These are phyloP conservation scores for Ceratocystis smalleyi DNA, from an alignment of 2,329 filamentous ascomycete genomes.

Conservation along the genomic window DNA sequence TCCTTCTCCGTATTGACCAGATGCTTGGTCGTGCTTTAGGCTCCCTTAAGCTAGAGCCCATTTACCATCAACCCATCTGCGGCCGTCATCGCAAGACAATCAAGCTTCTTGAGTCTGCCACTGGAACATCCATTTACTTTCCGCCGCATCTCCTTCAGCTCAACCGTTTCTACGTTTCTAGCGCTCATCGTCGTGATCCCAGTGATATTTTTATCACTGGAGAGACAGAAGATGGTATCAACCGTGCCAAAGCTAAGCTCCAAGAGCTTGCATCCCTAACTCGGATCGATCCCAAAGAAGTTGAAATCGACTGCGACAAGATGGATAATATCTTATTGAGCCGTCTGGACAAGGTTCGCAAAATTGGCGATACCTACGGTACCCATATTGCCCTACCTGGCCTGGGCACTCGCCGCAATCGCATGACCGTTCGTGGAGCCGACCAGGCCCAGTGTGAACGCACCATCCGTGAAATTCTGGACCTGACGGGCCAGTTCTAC, in stretches of 20 bases:
- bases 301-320: conserved; percentile 76
- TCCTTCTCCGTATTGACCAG: conserved; percentile 94
- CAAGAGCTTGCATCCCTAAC: conserved; percentile 69
- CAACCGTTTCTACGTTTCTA: conserved; percentile 75
- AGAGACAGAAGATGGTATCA: conserved; percentile 67
- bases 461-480: conserved; percentile 91
- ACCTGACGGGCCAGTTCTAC: conserved; percentile 93
- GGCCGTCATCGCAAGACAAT: conserved; percentile 93
- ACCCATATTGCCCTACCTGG: conserved; percentile 87
- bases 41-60: conserved; percentile 64
- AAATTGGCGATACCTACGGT: conserved; percentile 93
- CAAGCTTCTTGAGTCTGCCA: conserved; percentile 90
- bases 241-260: conserved; percentile 78
- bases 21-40: conserved; percentile 65
- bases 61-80: conserved; percentile 81
- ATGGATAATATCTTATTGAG: conserved; percentile 87
- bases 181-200: conserved; percentile 65
- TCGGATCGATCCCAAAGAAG: conserved; percentile 81
- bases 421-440: conserved; percentile 79
- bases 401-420: conserved; percentile 67
- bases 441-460: conserved; percentile 91
- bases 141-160: conserved; percentile 84
- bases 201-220: conserved; percentile 93
- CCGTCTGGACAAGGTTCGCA: conserved; percentile 87
- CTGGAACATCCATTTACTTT: conserved; percentile 95